Conservation (phyloP, 495 filamentous ascomycete genomes). For the Penicillium paxilli region DNA sequence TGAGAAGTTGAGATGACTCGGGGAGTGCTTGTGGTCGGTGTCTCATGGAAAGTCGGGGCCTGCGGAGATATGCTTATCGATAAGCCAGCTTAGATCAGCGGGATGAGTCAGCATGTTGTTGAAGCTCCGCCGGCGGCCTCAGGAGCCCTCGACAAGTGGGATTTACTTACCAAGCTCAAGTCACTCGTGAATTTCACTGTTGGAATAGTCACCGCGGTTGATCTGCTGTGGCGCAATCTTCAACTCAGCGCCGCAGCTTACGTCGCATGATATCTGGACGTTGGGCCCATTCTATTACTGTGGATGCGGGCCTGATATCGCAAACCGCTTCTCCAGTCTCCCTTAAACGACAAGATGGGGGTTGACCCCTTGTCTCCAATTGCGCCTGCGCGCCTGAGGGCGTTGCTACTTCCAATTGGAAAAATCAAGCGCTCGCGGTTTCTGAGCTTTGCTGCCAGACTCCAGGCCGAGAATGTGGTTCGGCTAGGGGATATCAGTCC, state of each 20-base stretch:
- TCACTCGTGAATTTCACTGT: slow-evolving; percentile 2
- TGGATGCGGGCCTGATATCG: slow-evolving; percentile 39
- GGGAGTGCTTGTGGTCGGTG: no score
- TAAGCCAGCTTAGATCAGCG: slow-evolving; percentile 10
- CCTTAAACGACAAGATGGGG: slow-evolving; percentile 64
- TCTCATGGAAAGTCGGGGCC: slow-evolving; percentile 1
- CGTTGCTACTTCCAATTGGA: slow-evolving; percentile 81
- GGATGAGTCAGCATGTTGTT: background rate
- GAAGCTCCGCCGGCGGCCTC: slow-evolving; percentile 15
- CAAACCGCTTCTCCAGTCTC: slow-evolving; percentile 27
- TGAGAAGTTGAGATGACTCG: background rate
- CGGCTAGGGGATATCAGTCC: slow-evolving; percentile 89
- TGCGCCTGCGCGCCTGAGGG: slow-evolving; percentile 84
- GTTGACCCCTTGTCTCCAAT: slow-evolving; percentile 84
- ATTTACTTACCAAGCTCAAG: slow-evolving; percentile 3
- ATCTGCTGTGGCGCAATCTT: slow-evolving; percentile 1
- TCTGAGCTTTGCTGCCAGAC: slow-evolving; percentile 69
- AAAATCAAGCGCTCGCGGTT: slow-evolving; percentile 82
- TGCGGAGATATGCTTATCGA: slow-evolving; percentile 20
- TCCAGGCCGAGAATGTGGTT: slow-evolving; percentile 79
- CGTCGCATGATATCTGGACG: slow-evolving; percentile 26
- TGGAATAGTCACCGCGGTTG: background rate
- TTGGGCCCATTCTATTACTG: slow-evolving; percentile 16
- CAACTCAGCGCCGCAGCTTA: background rate
- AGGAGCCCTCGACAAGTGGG: slow-evolving; percentile 14